Conservation (phyloP, 768 basidiomycete species). For the Lactarius hatsudake region DNA sequence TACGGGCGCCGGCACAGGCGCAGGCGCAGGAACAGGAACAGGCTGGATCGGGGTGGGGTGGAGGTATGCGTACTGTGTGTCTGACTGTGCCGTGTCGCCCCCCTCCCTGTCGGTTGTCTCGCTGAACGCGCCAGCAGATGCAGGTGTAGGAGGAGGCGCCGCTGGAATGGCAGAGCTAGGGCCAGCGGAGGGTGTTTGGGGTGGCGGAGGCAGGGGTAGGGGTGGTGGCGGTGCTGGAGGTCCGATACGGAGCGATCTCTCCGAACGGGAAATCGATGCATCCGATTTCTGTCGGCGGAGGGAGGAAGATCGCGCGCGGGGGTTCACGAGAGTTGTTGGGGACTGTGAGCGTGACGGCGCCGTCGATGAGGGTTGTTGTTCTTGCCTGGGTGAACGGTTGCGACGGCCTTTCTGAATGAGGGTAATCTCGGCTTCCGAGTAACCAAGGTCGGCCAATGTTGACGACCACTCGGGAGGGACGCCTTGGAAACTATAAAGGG, state of each 20-base stretch:
- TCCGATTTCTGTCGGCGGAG: constrained; percentile 24
- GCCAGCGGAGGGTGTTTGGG: not conserved
- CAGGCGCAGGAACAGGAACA: constrained; percentile 6
- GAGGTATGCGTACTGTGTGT: constrained; percentile 22
- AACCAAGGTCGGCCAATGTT: constrained; percentile 21
- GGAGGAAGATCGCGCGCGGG: constrained; percentile 18
- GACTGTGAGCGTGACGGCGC: constrained; percentile 14
- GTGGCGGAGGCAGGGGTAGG: constrained; percentile 12
- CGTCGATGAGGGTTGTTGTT: not conserved
- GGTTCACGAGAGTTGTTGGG: constrained; percentile 7
- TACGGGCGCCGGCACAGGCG: not conserved
- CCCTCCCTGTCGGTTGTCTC: not conserved
- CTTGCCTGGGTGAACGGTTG: constrained; percentile 11
- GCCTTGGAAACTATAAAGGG: constrained; percentile 23
- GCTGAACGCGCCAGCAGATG: not conserved
- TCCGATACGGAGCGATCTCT: constrained; percentile 16
- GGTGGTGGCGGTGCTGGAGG: constrained; percentile 23
- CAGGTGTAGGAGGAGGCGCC: constrained; percentile 17
- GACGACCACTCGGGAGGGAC: constrained; percentile 24
- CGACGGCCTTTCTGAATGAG: constrained; percentile 27
- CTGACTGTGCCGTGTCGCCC: constrained; percentile 1
- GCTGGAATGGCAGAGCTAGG: not conserved
- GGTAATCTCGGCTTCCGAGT: constrained; percentile 27
- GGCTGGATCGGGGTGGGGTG: not conserved
- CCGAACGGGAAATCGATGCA: constrained; percentile 24